Conservation (phyloP, 2,329 filamentous ascomycete genomes). For the Aspergillus tanneri region DNA sequence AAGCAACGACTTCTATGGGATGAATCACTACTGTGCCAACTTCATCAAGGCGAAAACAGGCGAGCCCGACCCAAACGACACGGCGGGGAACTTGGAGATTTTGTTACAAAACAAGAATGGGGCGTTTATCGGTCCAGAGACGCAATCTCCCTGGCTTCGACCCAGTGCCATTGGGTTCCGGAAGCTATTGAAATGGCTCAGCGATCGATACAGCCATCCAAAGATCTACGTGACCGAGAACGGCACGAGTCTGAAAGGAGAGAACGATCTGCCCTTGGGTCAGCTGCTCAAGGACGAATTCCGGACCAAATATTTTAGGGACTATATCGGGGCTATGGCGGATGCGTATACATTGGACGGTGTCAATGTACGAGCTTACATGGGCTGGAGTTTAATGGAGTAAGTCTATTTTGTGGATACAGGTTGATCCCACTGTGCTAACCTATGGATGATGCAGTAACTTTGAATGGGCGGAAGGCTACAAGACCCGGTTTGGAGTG, state of each 20-base stretch:
- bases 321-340: constrained; percentile 74
- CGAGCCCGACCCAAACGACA: constrained; percentile 63
- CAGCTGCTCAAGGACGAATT: constrained; percentile 79
- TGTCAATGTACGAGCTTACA: constrained; percentile 76
- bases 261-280: constrained; percentile 71
- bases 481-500: constrained; percentile 81
- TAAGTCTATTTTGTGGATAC: constrained; percentile 29
- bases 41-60: constrained; percentile 73
- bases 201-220: constrained; percentile 71
- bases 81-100: constrained; percentile 72
- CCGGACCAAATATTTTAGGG: constrained; percentile 73
- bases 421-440: neutral
- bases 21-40: constrained; percentile 92
- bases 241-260: constrained; percentile 78
- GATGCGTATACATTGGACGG: constrained; percentile 69
- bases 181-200: constrained; percentile 73
- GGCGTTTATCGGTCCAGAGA: constrained; percentile 75
- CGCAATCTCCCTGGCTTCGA: constrained; percentile 77
- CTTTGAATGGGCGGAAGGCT: constrained; percentile 91
- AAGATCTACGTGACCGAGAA: constrained; percentile 88
- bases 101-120: constrained; percentile 70
- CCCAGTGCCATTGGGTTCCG: constrained; percentile 75
- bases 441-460: constrained; percentile 52
- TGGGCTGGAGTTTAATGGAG: constrained; percentile 87
- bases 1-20: constrained; percentile 92